Percentiles rank a stretch among this genome's conserved stretches.
These are phyloP conservation scores for Penstemon eatonii DNA, from an alignment of 257 asterid genomes.

Conservation along the genomic window DNA sequence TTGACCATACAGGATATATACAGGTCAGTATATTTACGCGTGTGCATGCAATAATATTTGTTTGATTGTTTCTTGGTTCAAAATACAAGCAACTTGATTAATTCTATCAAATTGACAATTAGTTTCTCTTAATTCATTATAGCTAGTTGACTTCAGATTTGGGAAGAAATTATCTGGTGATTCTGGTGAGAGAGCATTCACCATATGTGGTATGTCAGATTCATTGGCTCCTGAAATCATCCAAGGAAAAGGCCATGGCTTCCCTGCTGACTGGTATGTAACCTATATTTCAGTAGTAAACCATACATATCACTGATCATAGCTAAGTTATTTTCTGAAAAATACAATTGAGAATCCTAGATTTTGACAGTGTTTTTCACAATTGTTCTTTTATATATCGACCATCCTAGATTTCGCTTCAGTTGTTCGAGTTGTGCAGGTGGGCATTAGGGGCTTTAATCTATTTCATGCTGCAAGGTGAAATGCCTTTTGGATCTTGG, in stretches of 20 bases:
- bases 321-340: too few relatives aligned
- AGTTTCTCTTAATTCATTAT: constrained; percentile 37
- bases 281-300: constrained; percentile 27
- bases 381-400: constrained; percentile 8
- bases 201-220: constrained; percentile 86
- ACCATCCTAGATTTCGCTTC: constrained; percentile 26
- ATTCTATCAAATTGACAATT: constrained; percentile 30
- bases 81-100: constrained; percentile 14
- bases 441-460: constrained; percentile 92
- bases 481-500: constrained; percentile 98
- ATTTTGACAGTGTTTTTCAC: background rate
- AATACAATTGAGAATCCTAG: background rate
- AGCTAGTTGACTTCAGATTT: constrained; percentile 96
- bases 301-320: constrained; percentile 10
- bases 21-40: constrained; percentile 51
- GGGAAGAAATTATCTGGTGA: constrained; percentile 72
- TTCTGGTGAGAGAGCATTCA: constrained; percentile 63
- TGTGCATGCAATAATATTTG: constrained; percentile 14
- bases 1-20: constrained; percentile 74
- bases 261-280: constrained; percentile 87
- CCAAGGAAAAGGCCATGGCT: constrained; percentile 92
- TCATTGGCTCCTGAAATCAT: constrained; percentile 91
- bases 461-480: constrained; percentile 92
- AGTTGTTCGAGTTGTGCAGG: constrained; percentile 44
- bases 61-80: constrained; percentile 11